Conservation (phyloP, 345 rosid genomes). For the Clausena lansium region DNA sequence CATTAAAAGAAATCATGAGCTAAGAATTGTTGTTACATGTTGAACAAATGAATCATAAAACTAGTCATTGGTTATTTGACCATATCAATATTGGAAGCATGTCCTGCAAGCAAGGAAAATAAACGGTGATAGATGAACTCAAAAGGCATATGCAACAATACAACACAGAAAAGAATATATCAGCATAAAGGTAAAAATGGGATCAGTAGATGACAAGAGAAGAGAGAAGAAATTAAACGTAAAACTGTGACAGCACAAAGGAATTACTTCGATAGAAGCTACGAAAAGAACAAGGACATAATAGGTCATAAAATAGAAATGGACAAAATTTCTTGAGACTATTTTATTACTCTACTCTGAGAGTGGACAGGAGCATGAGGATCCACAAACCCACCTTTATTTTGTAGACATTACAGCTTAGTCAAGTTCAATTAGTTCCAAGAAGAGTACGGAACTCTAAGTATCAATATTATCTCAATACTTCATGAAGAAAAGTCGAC, state of each 20-base stretch:
- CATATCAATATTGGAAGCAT: constrained; percentile 65
- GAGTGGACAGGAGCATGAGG: neutral
- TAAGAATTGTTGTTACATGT: too few relatives aligned
- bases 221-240: neutral
- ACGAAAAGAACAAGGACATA: neutral
- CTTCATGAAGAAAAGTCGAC: neutral
- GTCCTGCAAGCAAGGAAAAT: constrained; percentile 51
- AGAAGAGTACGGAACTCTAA: neutral
- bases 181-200: neutral
- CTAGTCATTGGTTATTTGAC: neutral
- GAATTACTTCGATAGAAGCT: neutral
- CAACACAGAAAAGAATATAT: neutral
- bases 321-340: neutral
- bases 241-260: neutral
- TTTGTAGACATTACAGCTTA: neutral
- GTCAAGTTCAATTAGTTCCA: neutral
- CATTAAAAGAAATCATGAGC: neutral
- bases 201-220: neutral
- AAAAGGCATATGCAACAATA: neutral
- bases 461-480: neutral
- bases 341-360: neutral
- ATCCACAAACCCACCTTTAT: neutral
- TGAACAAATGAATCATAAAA: too few relatives aligned
- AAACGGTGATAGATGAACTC: too few relatives aligned
- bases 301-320: neutral